Conservation (phyloP, 192 early-diverging fungal genomes). For the Podila minutissima region DNA sequence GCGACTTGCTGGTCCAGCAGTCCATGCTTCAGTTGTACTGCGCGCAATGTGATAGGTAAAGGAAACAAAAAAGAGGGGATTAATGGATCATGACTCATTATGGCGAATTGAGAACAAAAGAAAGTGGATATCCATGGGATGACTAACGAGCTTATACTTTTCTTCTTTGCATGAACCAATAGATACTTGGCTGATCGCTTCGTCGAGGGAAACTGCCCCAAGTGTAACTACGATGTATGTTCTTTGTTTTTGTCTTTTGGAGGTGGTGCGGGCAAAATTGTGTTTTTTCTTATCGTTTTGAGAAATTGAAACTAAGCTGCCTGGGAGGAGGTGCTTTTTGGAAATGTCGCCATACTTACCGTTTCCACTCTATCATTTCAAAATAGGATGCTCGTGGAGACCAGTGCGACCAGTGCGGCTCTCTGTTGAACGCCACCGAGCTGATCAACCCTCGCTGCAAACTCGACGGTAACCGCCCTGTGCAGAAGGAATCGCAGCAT, state of each 20-base stretch:
- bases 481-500: slow-evolving; percentile 86
- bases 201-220: slow-evolving; percentile 96
- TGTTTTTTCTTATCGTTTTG: not conserved
- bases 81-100: slow-evolving; percentile 5
- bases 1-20: slow-evolving; percentile 77
- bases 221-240: slow-evolving; percentile 79
- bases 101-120: not conserved
- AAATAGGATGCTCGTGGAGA: slow-evolving; percentile 93
- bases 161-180: not conserved
- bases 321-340: not conserved
- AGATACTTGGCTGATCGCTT: slow-evolving; percentile 97
- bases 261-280: not conserved
- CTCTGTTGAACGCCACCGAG: slow-evolving; percentile 91
- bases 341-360: slow-evolving; percentile 1
- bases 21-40: slow-evolving; percentile 93
- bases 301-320: slow-evolving; percentile 11
- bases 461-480: slow-evolving; percentile 83
- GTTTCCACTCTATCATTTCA: not conserved
- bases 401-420: slow-evolving; percentile 97
- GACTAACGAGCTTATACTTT: not conserved
- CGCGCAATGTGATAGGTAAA: slow-evolving; percentile 76
- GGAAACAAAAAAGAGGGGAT: not conserved
- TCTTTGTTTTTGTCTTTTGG: not conserved
- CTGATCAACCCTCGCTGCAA: slow-evolving; percentile 96
- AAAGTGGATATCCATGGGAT: not conserved